Percentiles rank a stretch among this genome's conserved stretches.
Evolutionary conservation across 2,329 filamentous ascomycete species (phyloP).

Genomic region (Seiridium cupressi): DNA sequence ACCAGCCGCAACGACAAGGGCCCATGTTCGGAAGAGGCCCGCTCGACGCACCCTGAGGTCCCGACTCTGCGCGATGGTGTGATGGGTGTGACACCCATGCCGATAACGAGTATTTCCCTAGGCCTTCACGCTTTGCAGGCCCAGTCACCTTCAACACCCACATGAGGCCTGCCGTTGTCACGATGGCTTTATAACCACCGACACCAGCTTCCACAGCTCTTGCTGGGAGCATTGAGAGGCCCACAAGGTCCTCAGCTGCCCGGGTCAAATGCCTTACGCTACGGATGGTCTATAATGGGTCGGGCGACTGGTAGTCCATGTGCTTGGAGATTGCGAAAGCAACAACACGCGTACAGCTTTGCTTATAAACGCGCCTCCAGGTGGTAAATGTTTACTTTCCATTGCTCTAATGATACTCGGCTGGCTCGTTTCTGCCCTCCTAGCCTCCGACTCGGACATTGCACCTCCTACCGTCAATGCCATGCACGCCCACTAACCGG

Average conservation of each 20-base stretch:
- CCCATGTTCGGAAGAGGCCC: not conserved
- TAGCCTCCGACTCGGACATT: slow-evolving; percentile 8
- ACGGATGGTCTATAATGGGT: no score
- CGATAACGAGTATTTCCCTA: slow-evolving; percentile 2
- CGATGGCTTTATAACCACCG: not conserved
- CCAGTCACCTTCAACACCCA: not conserved
- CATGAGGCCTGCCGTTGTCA: not conserved
- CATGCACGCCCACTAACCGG: slow-evolving; percentile 1
- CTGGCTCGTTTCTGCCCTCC: not conserved
- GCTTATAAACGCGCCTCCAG: not conserved
- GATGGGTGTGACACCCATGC: slow-evolving; percentile 3
- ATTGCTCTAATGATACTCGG: not conserved
- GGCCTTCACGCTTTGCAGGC: not conserved
- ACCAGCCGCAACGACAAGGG: slow-evolving; percentile 1
- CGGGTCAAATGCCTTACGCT: not conserved
- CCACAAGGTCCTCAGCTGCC: not conserved
- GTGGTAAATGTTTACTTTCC: not conserved
- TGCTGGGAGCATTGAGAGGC: not conserved
- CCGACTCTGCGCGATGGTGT: not conserved
- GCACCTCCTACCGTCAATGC: not conserved
- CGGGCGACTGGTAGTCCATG: no score
- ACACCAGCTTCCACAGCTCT: not conserved
- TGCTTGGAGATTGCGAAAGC: not conserved
- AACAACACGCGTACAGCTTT: not conserved
- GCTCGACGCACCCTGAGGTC: not conserved